These are phyloP conservation scores for Ascochyta koolunga DNA, from an alignment of 2,329 filamentous ascomycete species.

Conservation along the genomic window DNA sequence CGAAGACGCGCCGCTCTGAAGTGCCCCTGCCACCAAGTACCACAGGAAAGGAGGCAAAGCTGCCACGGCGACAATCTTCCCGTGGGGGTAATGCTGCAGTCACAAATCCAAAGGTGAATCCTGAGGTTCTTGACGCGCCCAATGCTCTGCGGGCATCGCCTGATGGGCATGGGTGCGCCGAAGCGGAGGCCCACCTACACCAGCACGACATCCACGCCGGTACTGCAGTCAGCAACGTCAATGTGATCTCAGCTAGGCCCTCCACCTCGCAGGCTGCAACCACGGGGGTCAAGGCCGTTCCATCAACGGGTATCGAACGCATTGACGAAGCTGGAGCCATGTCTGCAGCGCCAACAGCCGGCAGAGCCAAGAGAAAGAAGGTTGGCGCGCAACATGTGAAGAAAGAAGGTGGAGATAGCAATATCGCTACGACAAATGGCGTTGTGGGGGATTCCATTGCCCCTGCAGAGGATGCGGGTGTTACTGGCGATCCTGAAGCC, in stretches of 20 bases:
- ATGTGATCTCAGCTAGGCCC: constrained; percentile 22
- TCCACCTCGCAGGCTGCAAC: constrained; percentile 16
- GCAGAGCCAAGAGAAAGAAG: constrained; percentile 36
- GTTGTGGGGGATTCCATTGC: constrained; percentile 23
- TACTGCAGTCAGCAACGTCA: constrained; percentile 19
- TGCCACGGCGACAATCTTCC: constrained; percentile 35
- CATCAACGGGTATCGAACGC: constrained; percentile 20
- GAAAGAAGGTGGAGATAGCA: constrained; percentile 27
- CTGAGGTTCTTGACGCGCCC: constrained; percentile 51
- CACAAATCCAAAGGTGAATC: constrained; percentile 45
- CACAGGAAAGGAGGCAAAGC: constrained; percentile 18
- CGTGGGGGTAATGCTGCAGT: constrained; percentile 28
- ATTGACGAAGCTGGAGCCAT: constrained; percentile 15
- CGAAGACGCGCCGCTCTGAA: constrained; percentile 28
- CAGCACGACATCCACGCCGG: constrained; percentile 16
- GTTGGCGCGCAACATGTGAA: constrained; percentile 34
- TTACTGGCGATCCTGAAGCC: constrained; percentile 57
- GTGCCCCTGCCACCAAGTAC: constrained; percentile 33
- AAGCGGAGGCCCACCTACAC: constrained; percentile 15
- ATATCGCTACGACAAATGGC: constrained; percentile 18
- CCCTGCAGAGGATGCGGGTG: constrained; percentile 21
- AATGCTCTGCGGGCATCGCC: constrained; percentile 53
- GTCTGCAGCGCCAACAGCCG: constrained; percentile 18
- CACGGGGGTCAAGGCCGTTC: constrained; percentile 20
- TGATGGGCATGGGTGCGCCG: constrained; percentile 42